These are phyloP conservation scores for Xylaria sp. DNA, from an alignment of 2,329 filamentous ascomycete species.

Conservation along the genomic window DNA sequence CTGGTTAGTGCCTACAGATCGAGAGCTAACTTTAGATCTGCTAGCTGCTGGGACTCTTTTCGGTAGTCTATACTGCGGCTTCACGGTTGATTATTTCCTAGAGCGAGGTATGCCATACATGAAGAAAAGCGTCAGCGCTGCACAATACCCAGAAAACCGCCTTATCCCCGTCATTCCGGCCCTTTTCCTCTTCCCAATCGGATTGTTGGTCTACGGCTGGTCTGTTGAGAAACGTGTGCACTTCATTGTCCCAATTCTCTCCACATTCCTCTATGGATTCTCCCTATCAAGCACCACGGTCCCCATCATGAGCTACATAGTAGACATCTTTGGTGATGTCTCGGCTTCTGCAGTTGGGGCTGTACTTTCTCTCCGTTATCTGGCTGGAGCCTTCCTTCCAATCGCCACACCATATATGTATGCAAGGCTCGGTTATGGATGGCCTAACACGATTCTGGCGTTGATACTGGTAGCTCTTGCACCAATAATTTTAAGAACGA, in stretches of 20 bases:
- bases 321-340: slow-evolving; percentile 1
- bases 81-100: not conserved
- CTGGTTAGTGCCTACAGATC: not conserved
- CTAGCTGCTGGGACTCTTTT: not conserved
- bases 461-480: not conserved
- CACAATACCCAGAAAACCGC: not conserved
- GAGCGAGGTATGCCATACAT: not conserved
- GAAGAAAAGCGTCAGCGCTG: not conserved
- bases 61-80: not conserved
- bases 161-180: not conserved
- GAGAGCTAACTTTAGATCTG: not conserved
- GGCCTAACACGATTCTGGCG: not conserved
- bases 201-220: not conserved
- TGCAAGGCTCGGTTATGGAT: not conserved
- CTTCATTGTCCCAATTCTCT: not conserved
- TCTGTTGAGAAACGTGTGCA: not conserved
- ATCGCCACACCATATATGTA: not conserved
- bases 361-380: not conserved
- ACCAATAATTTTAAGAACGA: not conserved
- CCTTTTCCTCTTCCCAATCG: not conserved
- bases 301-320: slow-evolving; percentile 1
- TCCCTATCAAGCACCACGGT: not conserved
- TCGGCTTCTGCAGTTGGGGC: not conserved
- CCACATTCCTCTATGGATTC: not conserved
- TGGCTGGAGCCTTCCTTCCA: not conserved